Percentiles rank a stretch among this genome's conserved stretches.
phyloP scores from a whole-genome alignment of 2,329 filamentous ascomycete genomes.

The Exophiala alcalophila region DNA sequence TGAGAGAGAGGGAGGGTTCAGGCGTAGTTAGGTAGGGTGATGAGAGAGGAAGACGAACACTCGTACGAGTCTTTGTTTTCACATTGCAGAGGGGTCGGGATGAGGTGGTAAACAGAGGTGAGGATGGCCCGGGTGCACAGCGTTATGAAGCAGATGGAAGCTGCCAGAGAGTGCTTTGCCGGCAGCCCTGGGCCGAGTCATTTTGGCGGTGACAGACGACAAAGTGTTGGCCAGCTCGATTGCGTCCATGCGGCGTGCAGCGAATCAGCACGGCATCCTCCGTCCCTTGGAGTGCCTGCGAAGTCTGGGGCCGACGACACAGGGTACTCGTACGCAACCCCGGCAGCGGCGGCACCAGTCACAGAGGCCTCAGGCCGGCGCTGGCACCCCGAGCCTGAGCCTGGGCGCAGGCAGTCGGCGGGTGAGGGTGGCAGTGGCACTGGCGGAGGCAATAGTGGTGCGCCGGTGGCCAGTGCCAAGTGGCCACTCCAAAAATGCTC shows the following conservation, averaged over 20 bases:
- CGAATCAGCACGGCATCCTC: too few species aligned
- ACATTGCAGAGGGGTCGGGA: conserved; percentile 25
- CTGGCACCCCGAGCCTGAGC: too few species aligned
- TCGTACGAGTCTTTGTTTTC: conserved; percentile 20
- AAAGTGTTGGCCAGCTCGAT: conserved; percentile 2
- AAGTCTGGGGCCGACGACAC: conserved; percentile 6
- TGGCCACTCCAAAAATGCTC: too few species aligned
- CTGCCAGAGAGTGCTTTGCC: not conserved
- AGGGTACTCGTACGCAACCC: too few species aligned
- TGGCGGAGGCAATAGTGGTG: too few species aligned
- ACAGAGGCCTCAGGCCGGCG: conserved; percentile 1
- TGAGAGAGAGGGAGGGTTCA: conserved; percentile 24
- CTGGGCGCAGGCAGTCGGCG: too few species aligned
- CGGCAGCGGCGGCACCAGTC: conserved; percentile 5
- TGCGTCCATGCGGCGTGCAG: too few species aligned
- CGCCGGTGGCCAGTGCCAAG: too few species aligned
- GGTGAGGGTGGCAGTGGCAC: conserved; percentile 4
- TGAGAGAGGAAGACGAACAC: conserved; percentile 19
- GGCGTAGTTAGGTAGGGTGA: conserved; percentile 4
- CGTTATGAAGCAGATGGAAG: conserved; percentile 15
- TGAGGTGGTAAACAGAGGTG: conserved; percentile 19
- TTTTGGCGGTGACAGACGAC: conserved; percentile 20
- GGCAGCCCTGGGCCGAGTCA: too few species aligned
- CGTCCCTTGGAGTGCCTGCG: conserved; percentile 2
- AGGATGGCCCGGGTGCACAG: conserved; percentile 14